Conservation (phyloP, 805 yeast species). For the Saccharomycodes ludwigii region DNA sequence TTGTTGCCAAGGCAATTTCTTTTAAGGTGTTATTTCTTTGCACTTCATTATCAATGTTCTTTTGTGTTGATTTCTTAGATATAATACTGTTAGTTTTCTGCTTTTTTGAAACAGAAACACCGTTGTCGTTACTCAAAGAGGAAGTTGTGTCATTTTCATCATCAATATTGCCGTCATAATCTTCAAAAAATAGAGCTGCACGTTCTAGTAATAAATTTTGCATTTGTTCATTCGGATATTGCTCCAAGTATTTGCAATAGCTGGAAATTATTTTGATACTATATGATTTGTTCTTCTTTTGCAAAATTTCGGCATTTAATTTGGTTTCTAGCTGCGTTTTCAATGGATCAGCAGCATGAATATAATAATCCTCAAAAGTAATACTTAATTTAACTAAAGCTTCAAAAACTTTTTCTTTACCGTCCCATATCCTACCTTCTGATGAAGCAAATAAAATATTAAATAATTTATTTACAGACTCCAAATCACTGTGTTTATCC, state of each 20-base stretch:
- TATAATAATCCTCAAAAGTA: slow-evolving; percentile 30
- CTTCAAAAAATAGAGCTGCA: slow-evolving; percentile 13
- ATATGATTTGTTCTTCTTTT: slow-evolving; percentile 50
- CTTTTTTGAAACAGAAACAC: slow-evolving; percentile 10
- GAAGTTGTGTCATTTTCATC: slow-evolving; percentile 17
- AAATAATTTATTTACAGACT: slow-evolving; percentile 29
- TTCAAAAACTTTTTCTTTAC: slow-evolving; percentile 65
- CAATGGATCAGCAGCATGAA: slow-evolving; percentile 20
- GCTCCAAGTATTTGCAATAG: slow-evolving; percentile 37
- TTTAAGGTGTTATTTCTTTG: slow-evolving; percentile 27
- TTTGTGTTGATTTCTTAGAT: slow-evolving; percentile 27
- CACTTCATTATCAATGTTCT: slow-evolving; percentile 38
- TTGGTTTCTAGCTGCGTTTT: slow-evolving; percentile 30
- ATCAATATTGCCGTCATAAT: slow-evolving; percentile 27
- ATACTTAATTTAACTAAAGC: slow-evolving; percentile 51
- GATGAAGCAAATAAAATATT: slow-evolving; percentile 45
- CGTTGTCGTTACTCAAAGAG: too few relatives aligned
- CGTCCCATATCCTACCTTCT: slow-evolving; percentile 76
- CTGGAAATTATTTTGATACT: slow-evolving; percentile 41
- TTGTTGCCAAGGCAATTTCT: slow-evolving; percentile 25
- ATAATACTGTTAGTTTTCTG: slow-evolving; percentile 18
- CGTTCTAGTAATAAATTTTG: neutral
- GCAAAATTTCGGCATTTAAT: slow-evolving; percentile 46
- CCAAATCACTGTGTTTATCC: slow-evolving; percentile 17
- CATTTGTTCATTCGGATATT: slow-evolving; percentile 19